Evolutionary conservation across 768 basidiomycete species (phyloP).

Genomic region (Guyanaporus albipodus): DNA sequence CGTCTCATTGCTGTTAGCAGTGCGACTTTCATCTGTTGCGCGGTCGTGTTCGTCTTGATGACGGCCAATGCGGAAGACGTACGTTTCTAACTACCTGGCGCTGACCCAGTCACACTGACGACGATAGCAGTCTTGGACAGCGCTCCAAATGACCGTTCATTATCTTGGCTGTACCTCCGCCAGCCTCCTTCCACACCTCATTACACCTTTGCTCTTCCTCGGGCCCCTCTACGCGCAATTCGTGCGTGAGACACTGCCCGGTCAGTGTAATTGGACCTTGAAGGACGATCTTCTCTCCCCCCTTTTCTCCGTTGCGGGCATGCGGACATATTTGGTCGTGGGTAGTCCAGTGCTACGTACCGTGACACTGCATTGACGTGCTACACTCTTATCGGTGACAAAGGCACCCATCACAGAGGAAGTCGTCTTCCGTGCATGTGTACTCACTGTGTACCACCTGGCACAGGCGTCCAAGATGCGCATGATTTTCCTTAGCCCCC

Average conservation of each 20-base stretch:
- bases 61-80: slow-evolving; percentile 21
- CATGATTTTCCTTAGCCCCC: slow-evolving; percentile 77
- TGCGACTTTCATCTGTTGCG: slow-evolving; percentile 59
- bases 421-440: slow-evolving; percentile 82
- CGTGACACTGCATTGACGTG: background rate
- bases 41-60: slow-evolving; percentile 45
- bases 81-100: slow-evolving; percentile 1
- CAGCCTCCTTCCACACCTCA: slow-evolving; percentile 47
- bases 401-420: slow-evolving; percentile 93
- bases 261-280: slow-evolving; percentile 50
- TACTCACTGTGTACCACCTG: slow-evolving; percentile 70
- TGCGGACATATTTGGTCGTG: slow-evolving; percentile 65
- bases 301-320: slow-evolving; percentile 51
- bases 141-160: slow-evolving; percentile 30
- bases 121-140: slow-evolving; percentile 15
- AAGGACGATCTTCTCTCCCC: slow-evolving; percentile 35
- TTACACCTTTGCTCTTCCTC: slow-evolving; percentile 69
- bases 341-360: slow-evolving; percentile 12
- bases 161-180: slow-evolving; percentile 40
- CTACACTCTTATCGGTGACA: background rate
- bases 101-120: slow-evolving; percentile 4
- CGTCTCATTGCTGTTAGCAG: slow-evolving; percentile 64
- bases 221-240: slow-evolving; percentile 69
- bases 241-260: slow-evolving; percentile 46
- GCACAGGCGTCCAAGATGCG: slow-evolving; percentile 48